Conservation (phyloP, 2,329 filamentous ascomycete species). For the Alternaria arbusti region DNA sequence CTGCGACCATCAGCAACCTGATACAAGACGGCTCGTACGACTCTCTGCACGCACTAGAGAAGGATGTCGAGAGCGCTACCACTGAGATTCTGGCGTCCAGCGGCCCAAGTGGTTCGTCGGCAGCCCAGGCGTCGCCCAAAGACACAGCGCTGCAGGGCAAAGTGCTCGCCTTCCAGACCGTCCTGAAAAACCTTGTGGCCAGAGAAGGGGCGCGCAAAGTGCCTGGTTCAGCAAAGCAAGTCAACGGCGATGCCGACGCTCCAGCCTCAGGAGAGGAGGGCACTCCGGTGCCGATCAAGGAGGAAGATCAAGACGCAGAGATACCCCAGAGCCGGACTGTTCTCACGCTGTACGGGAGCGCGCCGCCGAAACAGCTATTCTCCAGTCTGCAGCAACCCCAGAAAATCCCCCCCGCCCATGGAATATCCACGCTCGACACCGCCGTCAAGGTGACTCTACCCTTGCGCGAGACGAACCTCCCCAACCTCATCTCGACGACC, state of each 20-base stretch:
- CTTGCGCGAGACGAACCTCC: constrained; percentile 70
- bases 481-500: constrained; percentile 75
- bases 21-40: constrained; percentile 49
- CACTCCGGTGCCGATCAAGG: constrained; percentile 23
- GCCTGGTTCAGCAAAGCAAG: constrained; percentile 10
- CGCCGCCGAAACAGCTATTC: constrained; percentile 77
- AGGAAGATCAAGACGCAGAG: constrained; percentile 32
- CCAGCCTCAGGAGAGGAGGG: constrained; percentile 16
- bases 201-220: constrained; percentile 36
- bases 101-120: constrained; percentile 28
- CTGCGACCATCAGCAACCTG: constrained; percentile 47
- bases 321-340: constrained; percentile 61
- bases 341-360: constrained; percentile 78
- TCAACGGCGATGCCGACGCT: constrained; percentile 11
- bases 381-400: constrained; percentile 75
- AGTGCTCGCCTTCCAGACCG: constrained; percentile 44
- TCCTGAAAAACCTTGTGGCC: constrained; percentile 35
- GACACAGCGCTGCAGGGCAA: constrained; percentile 41
- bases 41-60: constrained; percentile 50
- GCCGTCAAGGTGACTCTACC: constrained; percentile 54
- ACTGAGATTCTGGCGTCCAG: constrained; percentile 48
- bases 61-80: constrained; percentile 51
- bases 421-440: constrained; percentile 45
- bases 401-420: constrained; percentile 44
- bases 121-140: constrained; percentile 41